Conservation (phyloP, 805 yeast genomes). For the Ogataea salicorniae region DNA sequence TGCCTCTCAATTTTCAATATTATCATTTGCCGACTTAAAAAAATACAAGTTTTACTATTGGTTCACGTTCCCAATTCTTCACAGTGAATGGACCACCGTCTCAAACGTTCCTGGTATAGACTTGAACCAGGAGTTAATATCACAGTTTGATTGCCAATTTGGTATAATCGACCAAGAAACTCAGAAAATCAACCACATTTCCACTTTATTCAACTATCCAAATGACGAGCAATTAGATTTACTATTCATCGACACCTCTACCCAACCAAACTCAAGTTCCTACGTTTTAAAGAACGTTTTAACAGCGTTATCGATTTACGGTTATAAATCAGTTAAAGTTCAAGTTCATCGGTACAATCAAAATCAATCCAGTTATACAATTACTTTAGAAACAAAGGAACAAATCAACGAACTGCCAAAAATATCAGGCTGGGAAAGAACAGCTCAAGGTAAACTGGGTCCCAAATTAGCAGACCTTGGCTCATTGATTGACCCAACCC, state of each 20-base stretch:
- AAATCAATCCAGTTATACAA: conserved; percentile 22
- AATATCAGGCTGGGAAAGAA: conserved; percentile 88
- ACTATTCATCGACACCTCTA: conserved; percentile 25
- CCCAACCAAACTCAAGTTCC: conserved; percentile 15
- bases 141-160: conserved; percentile 11
- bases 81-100: conserved; percentile 42
- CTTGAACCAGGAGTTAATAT: not conserved
- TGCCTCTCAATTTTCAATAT: conserved; percentile 41
- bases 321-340: conserved; percentile 31
- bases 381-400: conserved; percentile 17
- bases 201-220: conserved; percentile 6
- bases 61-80: conserved; percentile 73
- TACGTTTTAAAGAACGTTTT: conserved; percentile 24
- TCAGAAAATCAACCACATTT: conserved; percentile 6
- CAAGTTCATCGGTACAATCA: conserved; percentile 35
- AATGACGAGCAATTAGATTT: conserved; percentile 6
- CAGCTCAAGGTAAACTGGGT: conserved; percentile 61
- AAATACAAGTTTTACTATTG: conserved; percentile 86
- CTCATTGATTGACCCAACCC: conserved; percentile 70
- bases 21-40: conserved; percentile 84
- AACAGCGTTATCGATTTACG: conserved; percentile 29
- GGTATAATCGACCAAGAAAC: conserved; percentile 7
- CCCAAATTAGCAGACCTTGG: conserved; percentile 86
- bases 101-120: conserved; percentile 4
- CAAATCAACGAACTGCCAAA: conserved; percentile 30